Evolutionary conservation across 257 asterid species (phyloP).

Genomic region (Phtheirospermum japonicum): DNA sequence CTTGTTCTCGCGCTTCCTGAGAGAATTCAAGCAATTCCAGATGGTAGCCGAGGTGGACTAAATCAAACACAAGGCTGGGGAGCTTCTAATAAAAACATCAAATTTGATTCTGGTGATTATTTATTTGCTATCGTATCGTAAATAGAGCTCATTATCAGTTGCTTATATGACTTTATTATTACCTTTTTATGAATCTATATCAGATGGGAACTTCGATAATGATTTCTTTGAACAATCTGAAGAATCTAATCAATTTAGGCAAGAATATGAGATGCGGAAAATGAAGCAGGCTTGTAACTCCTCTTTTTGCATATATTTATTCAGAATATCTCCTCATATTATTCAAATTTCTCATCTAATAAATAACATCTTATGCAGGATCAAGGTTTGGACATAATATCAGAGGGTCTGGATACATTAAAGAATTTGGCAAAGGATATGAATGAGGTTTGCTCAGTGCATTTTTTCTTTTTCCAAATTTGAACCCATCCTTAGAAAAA

Average conservation of each 20-base stretch:
- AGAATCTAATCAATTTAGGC: constrained; percentile 69
- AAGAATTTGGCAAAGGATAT: constrained; percentile 81
- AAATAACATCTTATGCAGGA: constrained; percentile 46
- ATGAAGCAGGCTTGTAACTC: constrained; percentile 79
- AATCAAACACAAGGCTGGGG: constrained; percentile 49
- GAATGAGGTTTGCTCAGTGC: constrained; percentile 64
- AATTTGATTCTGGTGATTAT: constrained; percentile 61
- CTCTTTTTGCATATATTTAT: constrained; percentile 17
- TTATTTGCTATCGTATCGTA: background rate
- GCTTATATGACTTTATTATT: background rate
- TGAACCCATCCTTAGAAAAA: background rate
- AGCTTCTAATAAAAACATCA: constrained; percentile 53
- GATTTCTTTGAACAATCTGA: constrained; percentile 57
- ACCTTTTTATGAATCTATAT: constrained; percentile 1
- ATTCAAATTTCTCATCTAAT: constrained; percentile 6
- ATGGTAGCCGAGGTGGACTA: constrained; percentile 37
- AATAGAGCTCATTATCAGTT: background rate
- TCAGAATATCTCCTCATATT: background rate
- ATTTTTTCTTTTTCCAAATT: background rate
- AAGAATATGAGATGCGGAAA: constrained; percentile 80
- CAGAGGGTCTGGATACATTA: constrained; percentile 70
- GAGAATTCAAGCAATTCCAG: constrained; percentile 70
- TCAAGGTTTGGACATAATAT: constrained; percentile 74
- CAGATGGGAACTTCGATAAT: constrained; percentile 58
- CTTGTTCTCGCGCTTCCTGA: constrained; percentile 65